Evolutionary conservation across 495 filamentous ascomycete genomes (phyloP).

Genomic region (Aspergillus mulundensis): DNA sequence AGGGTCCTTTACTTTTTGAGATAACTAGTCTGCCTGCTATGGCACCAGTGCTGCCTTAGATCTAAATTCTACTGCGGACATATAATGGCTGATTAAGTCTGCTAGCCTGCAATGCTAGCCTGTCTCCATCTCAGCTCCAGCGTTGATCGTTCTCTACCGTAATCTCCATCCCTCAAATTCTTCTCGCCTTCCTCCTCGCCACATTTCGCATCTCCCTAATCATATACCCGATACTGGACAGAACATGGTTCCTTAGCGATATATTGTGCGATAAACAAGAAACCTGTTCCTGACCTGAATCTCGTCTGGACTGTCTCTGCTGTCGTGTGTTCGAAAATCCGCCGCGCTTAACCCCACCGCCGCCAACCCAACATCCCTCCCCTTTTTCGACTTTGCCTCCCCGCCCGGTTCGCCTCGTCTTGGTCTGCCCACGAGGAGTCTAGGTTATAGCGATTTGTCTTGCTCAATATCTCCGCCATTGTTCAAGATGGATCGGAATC

Average conservation of each 20-base stretch:
- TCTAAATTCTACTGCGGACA: background rate
- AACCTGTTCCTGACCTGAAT: background rate
- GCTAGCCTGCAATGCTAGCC: background rate
- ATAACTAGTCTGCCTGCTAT: background rate
- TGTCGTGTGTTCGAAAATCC: constrained; percentile 19
- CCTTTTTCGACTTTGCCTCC: constrained; percentile 9
- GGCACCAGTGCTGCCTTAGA: background rate
- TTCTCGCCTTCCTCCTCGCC: constrained; percentile 1
- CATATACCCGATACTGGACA: background rate
- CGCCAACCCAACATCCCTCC: constrained; percentile 9
- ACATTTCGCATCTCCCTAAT: background rate
- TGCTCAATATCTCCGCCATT: constrained; percentile 7
- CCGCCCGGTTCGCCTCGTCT: constrained; percentile 2
- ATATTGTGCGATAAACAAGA: background rate
- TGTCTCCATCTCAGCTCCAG: constrained; percentile 3
- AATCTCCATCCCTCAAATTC: background rate
- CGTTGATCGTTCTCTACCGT: constrained; percentile 2
- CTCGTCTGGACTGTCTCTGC: background rate
- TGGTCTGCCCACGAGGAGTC: constrained; percentile 12
- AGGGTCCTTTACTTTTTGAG: background rate
- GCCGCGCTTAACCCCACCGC: constrained; percentile 20
- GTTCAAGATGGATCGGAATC: constrained; percentile 39
- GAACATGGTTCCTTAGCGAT: background rate
- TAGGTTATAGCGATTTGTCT: constrained; percentile 15
- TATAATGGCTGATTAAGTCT: constrained; percentile 2